Percentiles rank a stretch among this genome's conserved stretches.
Evolutionary conservation across 306 rosid species (phyloP).

Genomic region (Begonia loranthoides): DNA sequence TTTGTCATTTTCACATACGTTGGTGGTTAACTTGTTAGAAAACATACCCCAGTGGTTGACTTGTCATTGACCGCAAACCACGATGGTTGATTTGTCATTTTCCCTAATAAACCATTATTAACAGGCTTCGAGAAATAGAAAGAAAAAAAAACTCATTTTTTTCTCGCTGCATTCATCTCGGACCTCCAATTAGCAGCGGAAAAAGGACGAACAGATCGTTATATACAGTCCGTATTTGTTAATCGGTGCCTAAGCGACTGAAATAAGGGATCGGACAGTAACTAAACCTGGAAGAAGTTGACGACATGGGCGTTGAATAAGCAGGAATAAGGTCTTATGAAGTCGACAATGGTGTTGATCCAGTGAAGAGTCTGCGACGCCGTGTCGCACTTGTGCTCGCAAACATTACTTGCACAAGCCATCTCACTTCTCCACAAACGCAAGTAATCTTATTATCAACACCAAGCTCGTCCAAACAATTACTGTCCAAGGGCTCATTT

Average conservation of each 20-base stretch:
- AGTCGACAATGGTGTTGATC: slow-evolving; percentile 59
- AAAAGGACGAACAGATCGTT: not conserved
- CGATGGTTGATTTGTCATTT: too few relatives aligned
- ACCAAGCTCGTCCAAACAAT: too few relatives aligned
- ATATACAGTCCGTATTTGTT: not conserved
- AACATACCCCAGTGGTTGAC: too few relatives aligned
- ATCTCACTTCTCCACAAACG: too few relatives aligned
- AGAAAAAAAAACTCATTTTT: not conserved
- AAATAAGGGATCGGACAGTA: not conserved
- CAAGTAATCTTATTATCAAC: too few relatives aligned
- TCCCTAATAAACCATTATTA: not conserved
- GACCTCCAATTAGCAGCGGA: not conserved
- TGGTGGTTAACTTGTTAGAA: too few relatives aligned
- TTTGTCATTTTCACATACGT: too few relatives aligned
- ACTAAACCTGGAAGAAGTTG: slow-evolving; percentile 60
- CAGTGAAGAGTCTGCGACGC: slow-evolving; percentile 37
- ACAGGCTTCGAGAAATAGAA: not conserved
- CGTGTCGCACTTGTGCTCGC: slow-evolving; percentile 41
- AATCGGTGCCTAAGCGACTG: not conserved
- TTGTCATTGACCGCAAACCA: too few relatives aligned
- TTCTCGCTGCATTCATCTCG: not conserved
- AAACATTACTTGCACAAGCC: slow-evolving; percentile 3
- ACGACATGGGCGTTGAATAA: slow-evolving; percentile 57
- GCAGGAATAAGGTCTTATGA: slow-evolving; percentile 37
- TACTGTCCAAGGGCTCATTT: too few relatives aligned